Percentiles rank a stretch among this genome's conserved stretches.
Evolutionary conservation across 345 rosid species (phyloP).

Genomic region (Gossypium turneri): DNA sequence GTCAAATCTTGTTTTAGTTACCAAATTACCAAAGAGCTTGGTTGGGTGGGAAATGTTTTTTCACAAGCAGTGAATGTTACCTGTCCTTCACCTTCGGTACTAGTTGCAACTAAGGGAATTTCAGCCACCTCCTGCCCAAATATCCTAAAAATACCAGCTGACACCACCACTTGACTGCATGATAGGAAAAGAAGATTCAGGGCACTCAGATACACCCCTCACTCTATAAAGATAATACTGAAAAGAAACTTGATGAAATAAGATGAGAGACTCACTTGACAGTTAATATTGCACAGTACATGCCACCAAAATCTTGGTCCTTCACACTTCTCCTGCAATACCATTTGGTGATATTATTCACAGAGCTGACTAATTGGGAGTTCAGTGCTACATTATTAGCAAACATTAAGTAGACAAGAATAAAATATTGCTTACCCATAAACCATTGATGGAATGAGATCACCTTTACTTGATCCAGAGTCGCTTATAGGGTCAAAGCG

Average conservation of each 20-base stretch:
- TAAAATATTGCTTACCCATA: conserved; percentile 55
- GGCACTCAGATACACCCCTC: background rate
- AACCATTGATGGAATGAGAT: conserved; percentile 84
- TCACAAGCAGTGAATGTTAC: conserved; percentile 27
- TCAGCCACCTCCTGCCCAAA: conserved; percentile 88
- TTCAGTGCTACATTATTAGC: background rate
- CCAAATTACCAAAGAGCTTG: background rate
- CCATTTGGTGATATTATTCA: conserved; percentile 8
- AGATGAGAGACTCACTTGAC: conserved; percentile 64
- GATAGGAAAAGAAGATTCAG: background rate
- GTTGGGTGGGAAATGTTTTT: background rate
- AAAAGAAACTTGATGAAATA: background rate
- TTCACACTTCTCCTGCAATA: conserved; percentile 46
- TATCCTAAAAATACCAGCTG: conserved; percentile 71
- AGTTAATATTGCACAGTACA: conserved; percentile 73
- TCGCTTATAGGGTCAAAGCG: conserved; percentile 85
- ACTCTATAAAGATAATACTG: background rate
- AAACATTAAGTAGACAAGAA: background rate
- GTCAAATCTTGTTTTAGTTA: background rate
- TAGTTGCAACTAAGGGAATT: conserved; percentile 87
- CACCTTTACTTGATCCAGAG: conserved; percentile 43
- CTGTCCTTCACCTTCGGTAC: conserved; percentile 60
- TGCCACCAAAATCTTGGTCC: conserved; percentile 79
- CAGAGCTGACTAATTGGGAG: background rate
- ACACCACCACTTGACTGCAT: conserved; percentile 73